Percentiles rank a stretch among this genome's conserved stretches.
These are phyloP conservation scores for Nymphaea thermarum DNA, from an alignment of 164 flowering plant species.

Conservation along the genomic window DNA sequence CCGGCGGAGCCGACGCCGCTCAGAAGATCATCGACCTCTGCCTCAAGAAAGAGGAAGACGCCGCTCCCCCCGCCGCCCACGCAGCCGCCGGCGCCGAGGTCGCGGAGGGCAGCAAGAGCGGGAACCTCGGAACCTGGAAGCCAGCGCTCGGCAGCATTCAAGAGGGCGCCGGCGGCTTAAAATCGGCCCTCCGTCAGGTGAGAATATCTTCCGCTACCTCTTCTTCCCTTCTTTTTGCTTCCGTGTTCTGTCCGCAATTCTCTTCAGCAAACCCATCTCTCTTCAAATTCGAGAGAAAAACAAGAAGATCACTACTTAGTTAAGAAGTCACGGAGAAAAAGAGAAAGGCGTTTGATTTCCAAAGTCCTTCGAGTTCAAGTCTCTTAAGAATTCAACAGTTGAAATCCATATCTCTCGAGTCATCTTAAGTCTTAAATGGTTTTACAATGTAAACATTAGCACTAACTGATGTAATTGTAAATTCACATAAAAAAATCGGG, in stretches of 20 bases:
- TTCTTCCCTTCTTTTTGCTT: neutral
- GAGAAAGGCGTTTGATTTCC: too few species aligned
- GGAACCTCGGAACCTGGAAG: constrained; percentile 3
- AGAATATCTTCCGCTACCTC: neutral
- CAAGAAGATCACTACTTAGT: too few species aligned
- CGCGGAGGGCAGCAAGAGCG: neutral
- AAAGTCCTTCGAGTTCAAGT: too few species aligned
- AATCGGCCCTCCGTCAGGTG: neutral
- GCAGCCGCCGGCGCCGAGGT: neutral
- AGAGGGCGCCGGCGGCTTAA: constrained; percentile 5
- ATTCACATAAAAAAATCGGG: too few species aligned
- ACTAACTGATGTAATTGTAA: too few species aligned
- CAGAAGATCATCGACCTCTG: constrained; percentile 56
- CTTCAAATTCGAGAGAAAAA: neutral
- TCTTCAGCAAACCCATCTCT: neutral
- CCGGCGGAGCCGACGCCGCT: constrained; percentile 48
- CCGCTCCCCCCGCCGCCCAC: neutral
- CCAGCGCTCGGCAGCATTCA: constrained; percentile 9
- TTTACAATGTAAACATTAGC: too few species aligned
- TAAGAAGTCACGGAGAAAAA: too few species aligned
- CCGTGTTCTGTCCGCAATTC: too few species aligned
- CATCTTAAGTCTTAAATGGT: too few species aligned
- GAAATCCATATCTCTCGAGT: too few species aligned
- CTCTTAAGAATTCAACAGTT: too few species aligned
- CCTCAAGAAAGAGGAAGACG: constrained; percentile 5